Conservation (phyloP, 345 rosid genomes). For the Euphorbia lathyris region DNA sequence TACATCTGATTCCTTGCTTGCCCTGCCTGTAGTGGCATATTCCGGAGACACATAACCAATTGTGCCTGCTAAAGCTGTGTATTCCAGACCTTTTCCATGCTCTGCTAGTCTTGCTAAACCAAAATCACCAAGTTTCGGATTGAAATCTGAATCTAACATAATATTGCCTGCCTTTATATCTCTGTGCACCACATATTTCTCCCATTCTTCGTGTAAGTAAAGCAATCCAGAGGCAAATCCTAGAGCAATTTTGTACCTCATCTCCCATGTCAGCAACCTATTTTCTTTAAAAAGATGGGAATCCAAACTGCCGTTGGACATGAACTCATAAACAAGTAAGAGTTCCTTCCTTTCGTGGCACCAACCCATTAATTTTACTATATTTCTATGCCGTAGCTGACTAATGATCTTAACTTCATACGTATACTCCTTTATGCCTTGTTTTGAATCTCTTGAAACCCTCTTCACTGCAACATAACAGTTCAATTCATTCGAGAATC, state of each 20-base stretch:
- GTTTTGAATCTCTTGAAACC: background rate
- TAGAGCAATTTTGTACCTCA: conserved; percentile 3
- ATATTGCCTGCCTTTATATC: conserved; percentile 2
- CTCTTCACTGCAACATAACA: background rate
- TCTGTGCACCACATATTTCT: background rate
- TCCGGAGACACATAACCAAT: conserved; percentile 8
- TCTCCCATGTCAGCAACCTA: background rate
- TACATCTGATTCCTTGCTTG: conserved; percentile 1
- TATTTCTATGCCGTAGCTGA: background rate
- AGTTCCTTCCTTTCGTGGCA: conserved; percentile 2
- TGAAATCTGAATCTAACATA: conserved; percentile 1
- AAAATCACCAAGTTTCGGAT: conserved; percentile 3
- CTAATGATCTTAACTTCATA: background rate
- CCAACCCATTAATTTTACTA: background rate
- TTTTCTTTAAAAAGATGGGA: background rate
- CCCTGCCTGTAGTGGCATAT: background rate
- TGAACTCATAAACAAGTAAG: background rate
- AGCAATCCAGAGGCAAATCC: background rate
- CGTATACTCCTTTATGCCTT: background rate
- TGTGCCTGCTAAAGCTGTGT: background rate
- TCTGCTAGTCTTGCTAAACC: background rate
- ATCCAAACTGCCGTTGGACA: background rate
- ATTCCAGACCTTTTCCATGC: background rate
- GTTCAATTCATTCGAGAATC: background rate
- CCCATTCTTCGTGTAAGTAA: background rate